Evolutionary conservation across 371 early-diverging fungal genomes (phyloP).

Genomic region (Mortierella sp.): DNA sequence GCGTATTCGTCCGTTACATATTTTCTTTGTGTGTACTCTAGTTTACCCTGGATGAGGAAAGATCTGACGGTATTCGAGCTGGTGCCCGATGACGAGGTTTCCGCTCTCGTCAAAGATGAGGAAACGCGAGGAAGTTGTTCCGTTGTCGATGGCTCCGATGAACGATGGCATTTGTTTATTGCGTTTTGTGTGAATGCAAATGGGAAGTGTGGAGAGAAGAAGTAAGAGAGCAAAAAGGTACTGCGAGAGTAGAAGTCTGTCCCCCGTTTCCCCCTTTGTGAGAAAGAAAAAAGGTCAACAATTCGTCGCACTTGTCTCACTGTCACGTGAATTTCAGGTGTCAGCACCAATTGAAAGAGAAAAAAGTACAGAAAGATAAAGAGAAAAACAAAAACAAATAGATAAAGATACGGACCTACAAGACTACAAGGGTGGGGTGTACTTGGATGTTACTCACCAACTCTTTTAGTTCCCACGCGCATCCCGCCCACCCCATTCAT

Average conservation of each 20-base stretch:
- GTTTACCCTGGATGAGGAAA: constrained; percentile 85
- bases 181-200: not conserved
- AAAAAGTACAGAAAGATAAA: too few relatives aligned
- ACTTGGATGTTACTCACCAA: too few relatives aligned
- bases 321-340: not conserved
- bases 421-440: too few relatives aligned
- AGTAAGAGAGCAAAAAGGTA: not conserved
- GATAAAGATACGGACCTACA: too few relatives aligned
- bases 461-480: too few relatives aligned
- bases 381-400: too few relatives aligned
- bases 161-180: constrained; percentile 59
- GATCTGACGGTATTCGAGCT: constrained; percentile 87
- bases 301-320: not conserved
- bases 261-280: too few relatives aligned
- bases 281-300: not conserved
- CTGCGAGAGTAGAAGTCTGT: not conserved
- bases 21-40: not conserved
- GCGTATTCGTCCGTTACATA: too few relatives aligned
- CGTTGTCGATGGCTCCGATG: constrained; percentile 96
- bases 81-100: constrained; percentile 81
- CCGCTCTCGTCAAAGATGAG: constrained; percentile 91
- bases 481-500: too few relatives aligned
- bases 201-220: not conserved
- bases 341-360: not conserved
- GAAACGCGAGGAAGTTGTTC: constrained; percentile 94